Evolutionary conservation across 306 rosid species (phyloP), one percentile per base, ranked within the genome.

Genomic region (Citrullus colocynthis): DNA sequence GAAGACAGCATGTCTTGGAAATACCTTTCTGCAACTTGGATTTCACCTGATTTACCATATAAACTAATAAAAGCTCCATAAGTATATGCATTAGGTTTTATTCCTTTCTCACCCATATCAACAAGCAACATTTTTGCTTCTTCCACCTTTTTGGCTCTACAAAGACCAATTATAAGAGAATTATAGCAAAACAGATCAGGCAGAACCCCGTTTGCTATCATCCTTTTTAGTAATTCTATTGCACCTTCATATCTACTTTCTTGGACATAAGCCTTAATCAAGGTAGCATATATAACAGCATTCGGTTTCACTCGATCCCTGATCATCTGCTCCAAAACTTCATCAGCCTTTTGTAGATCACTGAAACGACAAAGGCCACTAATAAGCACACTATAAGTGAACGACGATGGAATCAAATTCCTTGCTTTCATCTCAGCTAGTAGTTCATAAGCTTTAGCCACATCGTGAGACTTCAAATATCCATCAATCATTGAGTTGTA

Each of bases 141-240:
- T 44, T 81, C 87, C 54, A 81, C 67, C 77, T 75, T 79, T 60
- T 77, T 59, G 14, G 76, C 78, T 71, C 80, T 85, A 76, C 85
- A 78, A 49, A 87, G 82, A 45, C 87, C 85, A 69, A 81, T 70
- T 79, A 87, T 66, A 49, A 87, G 80, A 78, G 84, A 81, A 74
- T 85, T 87, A 69, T 85, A 87, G 84, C 84, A 85, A 56, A 71
- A 79, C 13, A 78, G 45, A 63, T 87, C 90, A 1, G 84, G 90
- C 21, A 37, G 65, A 54, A 83, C 78, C 34, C 88, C 87, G 24
- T 37, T 79, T 77, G 52, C 66, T 9, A 17, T 81, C 87, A 87
- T 87, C 63, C 66, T 70, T n/a, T 81, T 61, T 2, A 87, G 58
- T 24, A 83, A 5, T 59, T 42, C 48, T 74, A 41, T 60, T 30